Evolutionary conservation across 1,284 basidiomycete species (phyloP), one percentile per base, ranked within the genome.

Genomic region (Cystobasidiaceae sp.): DNA sequence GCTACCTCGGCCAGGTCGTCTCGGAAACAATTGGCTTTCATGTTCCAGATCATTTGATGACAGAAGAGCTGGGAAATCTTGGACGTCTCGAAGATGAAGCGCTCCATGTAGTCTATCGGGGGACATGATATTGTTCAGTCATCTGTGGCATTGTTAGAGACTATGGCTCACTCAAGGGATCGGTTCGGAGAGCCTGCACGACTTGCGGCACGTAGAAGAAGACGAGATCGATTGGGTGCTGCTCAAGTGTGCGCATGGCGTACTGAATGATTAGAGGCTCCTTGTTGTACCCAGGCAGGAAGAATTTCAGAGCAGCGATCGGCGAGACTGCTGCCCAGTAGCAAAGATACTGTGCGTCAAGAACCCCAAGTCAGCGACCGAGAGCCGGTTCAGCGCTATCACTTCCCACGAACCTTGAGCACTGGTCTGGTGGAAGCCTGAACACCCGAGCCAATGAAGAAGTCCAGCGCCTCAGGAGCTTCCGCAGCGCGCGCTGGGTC

Each of bases 31-130:
- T 99, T 99, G 4, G 96, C 96, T 75, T 96, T 96, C 96, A 98
- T 98, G 77, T 98, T 99, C 96, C 96, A 99, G 70, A 99, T 92
- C 69, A 98, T 98, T 79, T 99, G 96, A 77, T 99, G 96, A 75
- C 96, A 99, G 81, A 99, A 99, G 9, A 93, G 79, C 77, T 97
- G 94, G 3, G 93, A 97, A 68, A 98, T 92, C 78, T 93, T 94
- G 11, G 93, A 89, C 0, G 94, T 97, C 79, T 97, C 93, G 71
- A 93, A 93, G 74, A 98, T 93, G 81, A 97, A 99, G 28, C 88
- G 85, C 69, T 88, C 86, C 28, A 98, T 92, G 77, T 98, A 98
- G 51, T 92, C 91, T 91, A 69, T 17, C 30, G 19, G 28, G 41
- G 17, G 48, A 30, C 32, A n/a, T 11, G 54, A 27, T 21, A 27